A percentile compares a stretch with the other conserved stretches of the same genome.
phyloP scores from a whole-genome alignment of 139 green algal genomes.

The Gonium pectorale region DNA sequence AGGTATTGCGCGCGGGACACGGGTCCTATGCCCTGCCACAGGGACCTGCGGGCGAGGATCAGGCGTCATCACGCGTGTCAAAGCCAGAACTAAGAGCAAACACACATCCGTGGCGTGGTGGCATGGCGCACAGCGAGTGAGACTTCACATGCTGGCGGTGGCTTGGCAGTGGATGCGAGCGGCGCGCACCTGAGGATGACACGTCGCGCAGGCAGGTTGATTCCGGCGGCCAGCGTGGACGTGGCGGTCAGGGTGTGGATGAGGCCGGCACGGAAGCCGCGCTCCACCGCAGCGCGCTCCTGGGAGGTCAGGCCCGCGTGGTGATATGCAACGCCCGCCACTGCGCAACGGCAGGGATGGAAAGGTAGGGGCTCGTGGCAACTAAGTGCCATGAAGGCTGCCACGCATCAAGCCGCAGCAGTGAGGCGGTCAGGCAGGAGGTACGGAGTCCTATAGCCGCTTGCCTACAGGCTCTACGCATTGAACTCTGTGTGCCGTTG shows the following conservation, averaged over 20 bases:
- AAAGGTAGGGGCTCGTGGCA: not conserved
- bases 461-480: no score
- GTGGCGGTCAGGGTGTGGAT: constrained; percentile 90
- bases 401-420: no score
- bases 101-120: no score
- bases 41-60: not conserved
- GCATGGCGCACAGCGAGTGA: no score
- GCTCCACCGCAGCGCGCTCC: constrained; percentile 70
- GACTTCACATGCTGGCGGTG: no score
- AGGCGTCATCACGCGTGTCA: no score
- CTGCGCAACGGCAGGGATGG: not conserved
- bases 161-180: no score
- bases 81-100: no score
- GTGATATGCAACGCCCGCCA: constrained; percentile 60
- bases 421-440: no score
- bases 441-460: no score
- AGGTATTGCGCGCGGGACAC: constrained; percentile 70
- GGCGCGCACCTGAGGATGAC: constrained; percentile 77
- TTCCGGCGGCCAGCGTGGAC: constrained; percentile 88
- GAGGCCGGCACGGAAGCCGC: constrained; percentile 72
- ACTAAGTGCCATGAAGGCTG: no score
- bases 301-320: constrained; percentile 61
- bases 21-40: constrained; percentile 48
- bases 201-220: constrained; percentile 86
- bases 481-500: no score